Evolutionary conservation across 306 rosid genomes (phyloP), one percentile per base, ranked within the genome.

Genomic region (Gastrolobium villosum): DNA sequence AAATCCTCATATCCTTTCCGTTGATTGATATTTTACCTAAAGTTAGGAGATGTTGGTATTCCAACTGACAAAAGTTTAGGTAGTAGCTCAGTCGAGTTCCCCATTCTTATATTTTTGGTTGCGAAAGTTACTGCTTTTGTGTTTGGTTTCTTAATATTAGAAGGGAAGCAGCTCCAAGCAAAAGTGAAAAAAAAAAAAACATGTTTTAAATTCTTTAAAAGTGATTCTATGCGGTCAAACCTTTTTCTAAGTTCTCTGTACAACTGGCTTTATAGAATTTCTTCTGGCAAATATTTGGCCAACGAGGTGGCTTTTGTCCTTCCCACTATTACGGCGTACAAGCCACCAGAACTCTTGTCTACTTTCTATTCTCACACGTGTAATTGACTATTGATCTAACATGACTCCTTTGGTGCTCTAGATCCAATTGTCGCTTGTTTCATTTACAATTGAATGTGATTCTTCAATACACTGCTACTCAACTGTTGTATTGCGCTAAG

Each of bases 31-130:
- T 55, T 32, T 66, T 26, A 55, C 75, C 75, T 67, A 56, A 77
- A 41, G 64, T 77, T 77, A 65, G 81, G 49, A 49, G 45, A 3
- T 53, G 64, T 52, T 76, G 35, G 7, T 30, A 7, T 13, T 50
- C 75, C 74, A 66, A 54, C 73, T 66, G 57, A 77, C 81, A 44
- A 52, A 3, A 11, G 0, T 52, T 64, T 64, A 76, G 80, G 80
- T 39, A 39, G 80, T 30, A 54, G 80, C 41, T 60, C 20, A 26
- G 35, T 72, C 57, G 36, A 13, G 34, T 55, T n/a, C 15, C 46
- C 40, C n/a, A 63, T 34, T 8, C 37, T 7, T 36, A 11, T 30
- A 45, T 7, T 56, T 0, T 32, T 50, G 39, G 37, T 53, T 50
- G 53, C n/a, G 4, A 26, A 4, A 43, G 10, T 54, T 28, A 32